Conservation (phyloP, 2,329 filamentous ascomycete genomes). For the Furcasterigmium sp. region DNA sequence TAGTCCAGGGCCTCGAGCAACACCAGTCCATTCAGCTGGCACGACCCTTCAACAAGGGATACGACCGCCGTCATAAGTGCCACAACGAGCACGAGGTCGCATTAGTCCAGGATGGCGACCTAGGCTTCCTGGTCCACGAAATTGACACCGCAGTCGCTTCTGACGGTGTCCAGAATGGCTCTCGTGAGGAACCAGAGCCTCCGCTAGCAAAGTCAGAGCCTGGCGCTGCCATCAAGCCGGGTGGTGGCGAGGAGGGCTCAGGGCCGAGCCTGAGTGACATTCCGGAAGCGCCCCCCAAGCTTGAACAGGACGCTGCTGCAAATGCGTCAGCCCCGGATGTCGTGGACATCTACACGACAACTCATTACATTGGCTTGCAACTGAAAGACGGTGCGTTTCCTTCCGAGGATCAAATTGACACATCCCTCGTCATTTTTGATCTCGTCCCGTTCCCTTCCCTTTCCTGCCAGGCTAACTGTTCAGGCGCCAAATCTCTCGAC, state of each 20-base stretch:
- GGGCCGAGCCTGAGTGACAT: constrained; percentile 8
- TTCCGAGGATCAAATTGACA: not conserved
- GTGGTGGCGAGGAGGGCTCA: constrained; percentile 11
- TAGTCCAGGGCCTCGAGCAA: constrained; percentile 78
- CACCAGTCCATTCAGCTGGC: constrained; percentile 77
- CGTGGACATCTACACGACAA: constrained; percentile 72
- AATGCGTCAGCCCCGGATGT: not conserved
- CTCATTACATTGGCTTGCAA: constrained; percentile 89
- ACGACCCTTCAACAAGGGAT: constrained; percentile 89
- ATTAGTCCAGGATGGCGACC: constrained; percentile 48
- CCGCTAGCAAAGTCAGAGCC: constrained; percentile 10
- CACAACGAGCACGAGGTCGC: constrained; percentile 46
- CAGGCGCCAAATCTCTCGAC: constrained; percentile 67
- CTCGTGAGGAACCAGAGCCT: not conserved
- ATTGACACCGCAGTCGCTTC: constrained; percentile 17
- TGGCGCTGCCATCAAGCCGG: constrained; percentile 5
- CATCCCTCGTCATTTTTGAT: not conserved
- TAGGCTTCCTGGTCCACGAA: constrained; percentile 37
- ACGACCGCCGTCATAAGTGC: constrained; percentile 74
- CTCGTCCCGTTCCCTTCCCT: not conserved
- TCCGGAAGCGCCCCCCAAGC: constrained; percentile 15
- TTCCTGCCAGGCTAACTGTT: constrained; percentile 21
- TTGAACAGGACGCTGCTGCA: constrained; percentile 22
- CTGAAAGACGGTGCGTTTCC: constrained; percentile 61
- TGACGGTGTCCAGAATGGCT: constrained; percentile 10